Conservation (phyloP, 2,329 filamentous ascomycete genomes). For the Escovopsis weberi region DNA sequence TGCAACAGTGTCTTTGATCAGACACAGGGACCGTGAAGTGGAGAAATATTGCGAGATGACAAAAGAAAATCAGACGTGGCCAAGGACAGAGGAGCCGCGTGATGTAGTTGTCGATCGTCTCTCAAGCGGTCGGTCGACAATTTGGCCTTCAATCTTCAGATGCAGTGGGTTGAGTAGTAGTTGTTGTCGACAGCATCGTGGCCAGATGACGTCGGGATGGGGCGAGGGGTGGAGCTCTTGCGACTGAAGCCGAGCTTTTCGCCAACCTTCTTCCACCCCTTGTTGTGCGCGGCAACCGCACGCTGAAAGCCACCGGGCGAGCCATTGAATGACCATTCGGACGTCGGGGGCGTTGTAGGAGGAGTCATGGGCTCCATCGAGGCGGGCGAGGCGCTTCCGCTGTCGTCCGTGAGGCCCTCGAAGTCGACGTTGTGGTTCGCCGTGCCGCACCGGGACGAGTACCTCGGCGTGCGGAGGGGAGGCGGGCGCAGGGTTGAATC, state of each 20-base stretch:
- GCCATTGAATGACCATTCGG: constrained; percentile 37
- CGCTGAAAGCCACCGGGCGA: constrained; percentile 40
- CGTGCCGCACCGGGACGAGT: constrained; percentile 25
- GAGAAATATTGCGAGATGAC: not conserved
- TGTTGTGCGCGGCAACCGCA: constrained; percentile 38
- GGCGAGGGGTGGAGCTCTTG: constrained; percentile 32
- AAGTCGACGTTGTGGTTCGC: constrained; percentile 30
- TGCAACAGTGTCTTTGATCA: not conserved
- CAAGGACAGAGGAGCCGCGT: not conserved
- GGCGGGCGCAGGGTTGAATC: constrained; percentile 18
- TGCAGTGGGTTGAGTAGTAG: constrained; percentile 17
- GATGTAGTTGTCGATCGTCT: constrained; percentile 39
- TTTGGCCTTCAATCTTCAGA: constrained; percentile 46
- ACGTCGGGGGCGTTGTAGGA: constrained; percentile 54
- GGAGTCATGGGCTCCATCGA: constrained; percentile 55
- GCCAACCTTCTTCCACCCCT: constrained; percentile 51
- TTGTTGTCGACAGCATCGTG: constrained; percentile 18
- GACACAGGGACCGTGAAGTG: too few species aligned
- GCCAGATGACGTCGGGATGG: constrained; percentile 29
- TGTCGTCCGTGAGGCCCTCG: constrained; percentile 49
- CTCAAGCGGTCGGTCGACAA: constrained; percentile 14
- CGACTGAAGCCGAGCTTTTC: constrained; percentile 44
- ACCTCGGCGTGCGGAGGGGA: constrained; percentile 27
- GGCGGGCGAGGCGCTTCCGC: constrained; percentile 41
- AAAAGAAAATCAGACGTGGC: not conserved